These are phyloP conservation scores for Epichloe coenophiala DNA, from an alignment of 2,329 filamentous ascomycete genomes.

Conservation along the genomic window DNA sequence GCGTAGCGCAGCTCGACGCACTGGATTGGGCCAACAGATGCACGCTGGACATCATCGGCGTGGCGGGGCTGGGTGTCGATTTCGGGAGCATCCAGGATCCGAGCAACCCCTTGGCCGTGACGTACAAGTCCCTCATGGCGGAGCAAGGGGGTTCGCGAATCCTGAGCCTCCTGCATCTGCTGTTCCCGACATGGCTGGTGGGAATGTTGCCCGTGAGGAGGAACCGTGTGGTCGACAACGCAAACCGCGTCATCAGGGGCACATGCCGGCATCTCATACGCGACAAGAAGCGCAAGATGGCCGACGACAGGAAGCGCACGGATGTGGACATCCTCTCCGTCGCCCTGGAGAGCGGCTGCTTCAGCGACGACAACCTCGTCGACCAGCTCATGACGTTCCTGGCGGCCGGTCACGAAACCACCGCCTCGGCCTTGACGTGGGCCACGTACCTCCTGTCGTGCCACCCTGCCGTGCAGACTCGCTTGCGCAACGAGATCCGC, in stretches of 20 bases:
- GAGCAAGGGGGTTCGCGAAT: conserved; percentile 30
- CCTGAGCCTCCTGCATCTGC: conserved; percentile 42
- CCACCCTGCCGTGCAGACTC: conserved; percentile 49
- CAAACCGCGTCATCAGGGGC: conserved; percentile 45
- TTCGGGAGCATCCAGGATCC: conserved; percentile 53
- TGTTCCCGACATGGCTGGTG: conserved; percentile 52
- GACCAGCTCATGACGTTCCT: conserved; percentile 89
- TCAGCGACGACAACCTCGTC: conserved; percentile 66
- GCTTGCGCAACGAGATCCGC: conserved; percentile 56
- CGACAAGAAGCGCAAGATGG: conserved; percentile 46
- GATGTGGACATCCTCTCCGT: conserved; percentile 69
- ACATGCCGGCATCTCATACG: conserved; percentile 56
- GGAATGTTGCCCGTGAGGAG: conserved; percentile 52
- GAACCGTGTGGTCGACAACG: conserved; percentile 50
- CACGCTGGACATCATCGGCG: conserved; percentile 63
- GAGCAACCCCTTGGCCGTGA: conserved; percentile 41
- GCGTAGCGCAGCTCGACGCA: conserved; percentile 38
- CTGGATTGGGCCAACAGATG: conserved; percentile 50
- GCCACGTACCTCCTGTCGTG: conserved; percentile 55
- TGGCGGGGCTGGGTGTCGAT: conserved; percentile 57
- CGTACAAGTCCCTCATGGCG: conserved; percentile 43
- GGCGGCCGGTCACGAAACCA: conserved; percentile 71
- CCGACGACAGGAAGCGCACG: conserved; percentile 30
- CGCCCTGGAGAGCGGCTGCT: conserved; percentile 61
- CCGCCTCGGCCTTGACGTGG: conserved; percentile 64